Evolutionary conservation across 1,284 basidiomycete species (phyloP), one percentile per base, ranked within the genome.

Genomic region (Trichosporon ovoides): DNA sequence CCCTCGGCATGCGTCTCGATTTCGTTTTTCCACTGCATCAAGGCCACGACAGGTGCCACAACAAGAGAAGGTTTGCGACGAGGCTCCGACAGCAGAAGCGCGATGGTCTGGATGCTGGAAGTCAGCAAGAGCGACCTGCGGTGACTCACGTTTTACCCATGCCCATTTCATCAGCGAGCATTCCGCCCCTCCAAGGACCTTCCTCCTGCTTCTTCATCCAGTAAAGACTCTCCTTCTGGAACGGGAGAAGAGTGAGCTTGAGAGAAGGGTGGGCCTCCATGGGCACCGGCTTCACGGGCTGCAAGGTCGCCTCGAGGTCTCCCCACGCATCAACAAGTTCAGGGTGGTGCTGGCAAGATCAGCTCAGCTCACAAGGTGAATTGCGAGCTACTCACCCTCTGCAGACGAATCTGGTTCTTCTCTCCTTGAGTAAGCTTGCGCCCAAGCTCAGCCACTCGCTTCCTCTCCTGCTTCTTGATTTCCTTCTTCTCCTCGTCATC

Each of bases 21-120:
- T 76, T 99, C 96, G 74, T 95, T 92, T 66, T 86, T 85, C 96
- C 96, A 98, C 79, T 99, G 95, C 87, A 98, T 94, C 64, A 99
- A 86, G 22, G 96, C 96, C 51, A 98, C 95, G 3, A 93, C 96
- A 2, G 91, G 91, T 84, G 95, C 95, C 34, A 98, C 83, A 19
- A 98, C 91, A 10, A 98, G 83, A 58, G 91, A 94, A 0, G 92
- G 92, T 72, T 85, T 88, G 63, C 82, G 79, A 50, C 83, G 77
- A 0, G 75, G 76, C 55, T 77, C 75, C 0, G 87, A 87, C 2
- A 95, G 84, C 36, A 98, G 82, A 34, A 98, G 81, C 3, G 92
- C 84, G 53, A 98, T 94, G 67, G 95, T 94, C 73, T 98, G 96
- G 61, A 98, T 97, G 0, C 95, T 98, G 59, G 3, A 3, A 9